Evolutionary conservation across 352 stramenopile species (phyloP).

Genomic region (Pseudoperonospora humuli): DNA sequence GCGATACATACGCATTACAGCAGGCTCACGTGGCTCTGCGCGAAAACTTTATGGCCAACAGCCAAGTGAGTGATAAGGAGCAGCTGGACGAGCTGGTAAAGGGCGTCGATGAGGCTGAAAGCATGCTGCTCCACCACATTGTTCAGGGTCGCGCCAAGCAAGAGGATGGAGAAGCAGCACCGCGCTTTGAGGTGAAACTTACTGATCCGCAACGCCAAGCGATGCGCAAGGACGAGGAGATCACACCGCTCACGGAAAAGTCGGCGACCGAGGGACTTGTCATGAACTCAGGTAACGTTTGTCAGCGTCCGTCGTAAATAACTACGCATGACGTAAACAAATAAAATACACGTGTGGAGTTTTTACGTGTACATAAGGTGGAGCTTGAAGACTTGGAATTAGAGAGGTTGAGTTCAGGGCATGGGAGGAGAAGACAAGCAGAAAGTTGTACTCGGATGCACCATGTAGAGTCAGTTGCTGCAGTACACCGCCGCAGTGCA

Average conservation of each 20-base stretch:
- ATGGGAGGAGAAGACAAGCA: too few relatives aligned
- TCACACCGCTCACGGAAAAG: constrained; percentile 70
- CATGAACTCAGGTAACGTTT: constrained; percentile 77
- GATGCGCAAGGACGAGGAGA: constrained; percentile 83
- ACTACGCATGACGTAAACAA: not conserved
- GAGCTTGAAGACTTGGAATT: too few relatives aligned
- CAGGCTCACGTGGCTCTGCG: constrained; percentile 55
- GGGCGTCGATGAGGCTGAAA: constrained; percentile 71
- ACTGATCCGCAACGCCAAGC: constrained; percentile 64
- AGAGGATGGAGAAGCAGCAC: constrained; percentile 16
- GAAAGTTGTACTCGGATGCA: too few relatives aligned
- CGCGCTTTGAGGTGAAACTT: constrained; percentile 66
- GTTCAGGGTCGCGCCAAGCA: constrained; percentile 66
- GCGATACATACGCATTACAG: constrained; percentile 49
- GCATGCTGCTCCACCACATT: constrained; percentile 83
- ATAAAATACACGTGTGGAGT: not conserved
- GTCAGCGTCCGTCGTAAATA: constrained; percentile 40
- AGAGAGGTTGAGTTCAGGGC: too few relatives aligned
- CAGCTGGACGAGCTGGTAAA: constrained; percentile 54
- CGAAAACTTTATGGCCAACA: constrained; percentile 61
- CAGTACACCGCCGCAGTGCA: too few relatives aligned
- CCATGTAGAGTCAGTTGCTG: too few relatives aligned
- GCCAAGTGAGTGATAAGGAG: constrained; percentile 44
- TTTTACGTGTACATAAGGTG: not conserved
- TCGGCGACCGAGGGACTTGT: constrained; percentile 61